Evolutionary conservation across 1,284 basidiomycete species (phyloP).

Genomic region (Mycosarcoma mackinlayi): DNA sequence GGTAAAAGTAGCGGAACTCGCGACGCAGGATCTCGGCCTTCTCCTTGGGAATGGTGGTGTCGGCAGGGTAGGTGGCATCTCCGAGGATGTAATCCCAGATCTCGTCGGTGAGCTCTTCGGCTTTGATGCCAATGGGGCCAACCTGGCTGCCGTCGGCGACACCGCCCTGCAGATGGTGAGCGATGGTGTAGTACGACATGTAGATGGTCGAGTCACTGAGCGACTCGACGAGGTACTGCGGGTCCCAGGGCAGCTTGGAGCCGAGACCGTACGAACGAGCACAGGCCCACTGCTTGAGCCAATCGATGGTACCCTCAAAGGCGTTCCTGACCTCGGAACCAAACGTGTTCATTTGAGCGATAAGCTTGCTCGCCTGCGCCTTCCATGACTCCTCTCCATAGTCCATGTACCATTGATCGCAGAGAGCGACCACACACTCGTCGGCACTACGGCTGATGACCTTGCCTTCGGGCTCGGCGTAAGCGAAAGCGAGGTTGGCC

Average conservation of each 20-base stretch:
- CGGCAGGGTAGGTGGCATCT: conserved; percentile 79
- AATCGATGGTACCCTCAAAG: conserved; percentile 90
- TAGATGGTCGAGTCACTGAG: conserved; percentile 98
- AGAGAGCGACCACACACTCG: conserved; percentile 96
- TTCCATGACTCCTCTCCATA: conserved; percentile 94
- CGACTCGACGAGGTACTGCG: conserved; percentile 94
- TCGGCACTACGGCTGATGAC: conserved; percentile 90
- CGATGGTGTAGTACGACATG: conserved; percentile 97
- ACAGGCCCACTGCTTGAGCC: conserved; percentile 99
- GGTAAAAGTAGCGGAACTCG: conserved; percentile 98
- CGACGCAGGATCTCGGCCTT: conserved; percentile 86
- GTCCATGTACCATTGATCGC: conserved; percentile 99
- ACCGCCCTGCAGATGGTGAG: conserved; percentile 72
- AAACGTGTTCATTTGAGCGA: conserved; percentile 90
- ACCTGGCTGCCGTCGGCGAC: conserved; percentile 80
- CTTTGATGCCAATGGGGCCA: conserved; percentile 84
- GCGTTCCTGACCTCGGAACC: conserved; percentile 86
- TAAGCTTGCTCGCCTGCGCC: conserved; percentile 82
- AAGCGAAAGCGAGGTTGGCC: conserved; percentile 82
- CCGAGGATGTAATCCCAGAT: conserved; percentile 95
- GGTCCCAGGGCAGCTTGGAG: conserved; percentile 96
- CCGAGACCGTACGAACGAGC: conserved; percentile 96
- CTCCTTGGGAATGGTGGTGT: conserved; percentile 76
- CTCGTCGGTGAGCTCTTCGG: conserved; percentile 95
- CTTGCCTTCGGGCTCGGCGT: conserved; percentile 94